Percentiles rank a stretch among this genome's conserved stretches.
These are phyloP conservation scores for Sporothrix luriei DNA, from an alignment of 2,329 filamentous ascomycete species.

Conservation along the genomic window DNA sequence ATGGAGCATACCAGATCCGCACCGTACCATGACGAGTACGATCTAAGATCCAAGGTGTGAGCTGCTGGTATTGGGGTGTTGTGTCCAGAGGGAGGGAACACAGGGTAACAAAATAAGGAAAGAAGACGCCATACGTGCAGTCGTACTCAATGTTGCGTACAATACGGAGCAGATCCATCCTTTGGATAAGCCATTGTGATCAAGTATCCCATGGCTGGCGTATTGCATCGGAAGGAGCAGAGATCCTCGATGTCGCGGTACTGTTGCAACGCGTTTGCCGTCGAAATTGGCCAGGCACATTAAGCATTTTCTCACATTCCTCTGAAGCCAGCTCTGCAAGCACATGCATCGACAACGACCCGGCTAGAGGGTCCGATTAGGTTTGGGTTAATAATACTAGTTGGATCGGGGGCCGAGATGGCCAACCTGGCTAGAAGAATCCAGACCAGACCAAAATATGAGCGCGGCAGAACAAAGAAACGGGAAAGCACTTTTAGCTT, in stretches of 20 bases:
- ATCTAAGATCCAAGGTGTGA: neutral
- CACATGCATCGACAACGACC: conserved; percentile 1
- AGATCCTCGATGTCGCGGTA: neutral
- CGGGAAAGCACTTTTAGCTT: neutral
- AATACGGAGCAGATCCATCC: too few relatives aligned
- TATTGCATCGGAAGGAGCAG: neutral
- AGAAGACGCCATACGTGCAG: neutral
- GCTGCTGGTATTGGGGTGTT: neutral
- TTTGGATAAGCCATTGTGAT: too few relatives aligned
- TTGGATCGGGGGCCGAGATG: neutral
- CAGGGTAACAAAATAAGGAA: neutral
- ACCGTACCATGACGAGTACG: neutral
- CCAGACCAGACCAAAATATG: neutral
- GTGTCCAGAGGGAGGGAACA: neutral
- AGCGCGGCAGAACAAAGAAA: neutral
- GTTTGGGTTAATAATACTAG: neutral
- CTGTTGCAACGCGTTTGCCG: neutral
- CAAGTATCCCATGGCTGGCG: too few relatives aligned
- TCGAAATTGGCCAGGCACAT: neutral
- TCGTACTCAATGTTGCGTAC: neutral
- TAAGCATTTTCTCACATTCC: neutral
- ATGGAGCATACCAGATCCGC: neutral
- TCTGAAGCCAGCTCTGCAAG: neutral
- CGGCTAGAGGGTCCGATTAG: conserved; percentile 3
- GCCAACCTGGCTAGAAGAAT: neutral